Conservation (phyloP, 306 rosid genomes). For the Dicorynia guianensis region DNA sequence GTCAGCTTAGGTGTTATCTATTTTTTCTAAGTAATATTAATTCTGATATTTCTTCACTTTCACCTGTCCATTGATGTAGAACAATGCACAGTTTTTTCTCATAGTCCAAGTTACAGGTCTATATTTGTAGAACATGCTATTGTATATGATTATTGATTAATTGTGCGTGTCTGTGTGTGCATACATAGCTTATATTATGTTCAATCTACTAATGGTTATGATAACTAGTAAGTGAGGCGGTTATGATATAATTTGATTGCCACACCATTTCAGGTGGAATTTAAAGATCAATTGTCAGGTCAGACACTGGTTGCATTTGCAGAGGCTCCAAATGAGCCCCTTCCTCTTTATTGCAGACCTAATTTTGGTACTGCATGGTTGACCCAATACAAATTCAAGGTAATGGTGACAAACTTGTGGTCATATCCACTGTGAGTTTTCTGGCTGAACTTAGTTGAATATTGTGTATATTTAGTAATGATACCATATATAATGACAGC, state of each 20-base stretch:
- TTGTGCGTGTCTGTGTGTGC: background rate
- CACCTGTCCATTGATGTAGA: slow-evolving; percentile 33
- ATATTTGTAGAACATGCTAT: slow-evolving; percentile 30
- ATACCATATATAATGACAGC: slow-evolving; percentile 3
- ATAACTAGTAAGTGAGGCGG: slow-evolving; percentile 8
- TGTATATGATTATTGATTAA: slow-evolving; percentile 19
- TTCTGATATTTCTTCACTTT: slow-evolving; percentile 29
- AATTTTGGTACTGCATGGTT: slow-evolving; percentile 93
- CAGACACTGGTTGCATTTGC: slow-evolving; percentile 71
- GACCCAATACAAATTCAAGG: slow-evolving; percentile 90
- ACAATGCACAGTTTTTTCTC: slow-evolving; percentile 25
- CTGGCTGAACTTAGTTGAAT: slow-evolving; percentile 23
- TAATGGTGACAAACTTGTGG: slow-evolving; percentile 42
- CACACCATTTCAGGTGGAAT: slow-evolving; percentile 73
- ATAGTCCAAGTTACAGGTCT: slow-evolving; percentile 4
- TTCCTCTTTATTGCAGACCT: slow-evolving; percentile 95
- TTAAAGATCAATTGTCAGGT: slow-evolving; percentile 79
- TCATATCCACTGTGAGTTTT: slow-evolving; percentile 21
- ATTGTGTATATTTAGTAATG: slow-evolving; percentile 11
- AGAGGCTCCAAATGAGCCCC: slow-evolving; percentile 96
- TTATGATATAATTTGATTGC: slow-evolving; percentile 31
- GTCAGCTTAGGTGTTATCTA: slow-evolving; percentile 27
- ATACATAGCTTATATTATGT: slow-evolving; percentile 1
- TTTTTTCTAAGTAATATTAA: slow-evolving; percentile 18
- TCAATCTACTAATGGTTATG: slow-evolving; percentile 23